phyloP scores from a whole-genome alignment of 2,329 filamentous ascomycete genomes.

The Cercospora sojina region DNA sequence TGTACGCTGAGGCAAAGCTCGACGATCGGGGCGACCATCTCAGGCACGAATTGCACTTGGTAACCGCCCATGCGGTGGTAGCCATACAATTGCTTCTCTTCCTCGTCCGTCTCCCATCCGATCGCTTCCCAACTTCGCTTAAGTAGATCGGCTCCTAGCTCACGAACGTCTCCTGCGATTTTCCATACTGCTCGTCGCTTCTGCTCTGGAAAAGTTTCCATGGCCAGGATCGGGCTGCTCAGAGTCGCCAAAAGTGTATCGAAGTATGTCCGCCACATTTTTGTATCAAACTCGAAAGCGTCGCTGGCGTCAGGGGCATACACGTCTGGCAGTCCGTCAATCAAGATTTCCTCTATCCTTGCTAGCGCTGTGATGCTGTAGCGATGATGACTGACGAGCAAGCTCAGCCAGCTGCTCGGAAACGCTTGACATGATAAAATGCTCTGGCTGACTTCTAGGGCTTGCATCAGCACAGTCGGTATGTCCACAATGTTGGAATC shows the following conservation, averaged over 20 bases:
- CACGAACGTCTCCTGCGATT: slow-evolving; percentile 92
- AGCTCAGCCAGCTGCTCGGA: slow-evolving; percentile 83
- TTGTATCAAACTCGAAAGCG: slow-evolving; percentile 72
- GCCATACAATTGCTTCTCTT: slow-evolving; percentile 75
- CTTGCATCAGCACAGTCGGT: slow-evolving; percentile 71
- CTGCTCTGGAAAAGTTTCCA: slow-evolving; percentile 96
- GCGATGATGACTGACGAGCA: slow-evolving; percentile 63
- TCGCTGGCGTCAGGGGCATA: slow-evolving; percentile 72
- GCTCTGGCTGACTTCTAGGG: slow-evolving; percentile 81
- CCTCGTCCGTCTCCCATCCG: slow-evolving; percentile 85
- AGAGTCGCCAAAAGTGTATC: slow-evolving; percentile 84
- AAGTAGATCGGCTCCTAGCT: slow-evolving; percentile 83
- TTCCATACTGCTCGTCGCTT: slow-evolving; percentile 97
- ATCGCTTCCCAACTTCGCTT: slow-evolving; percentile 90
- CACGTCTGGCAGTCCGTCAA: slow-evolving; percentile 79
- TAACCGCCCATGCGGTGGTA: slow-evolving; percentile 88
- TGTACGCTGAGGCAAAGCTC: slow-evolving; percentile 94
- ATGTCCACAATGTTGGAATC: slow-evolving; percentile 61
- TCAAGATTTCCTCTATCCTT: slow-evolving; percentile 73
- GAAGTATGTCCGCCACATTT: slow-evolving; percentile 93
- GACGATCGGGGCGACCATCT: slow-evolving; percentile 85
- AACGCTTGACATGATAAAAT: slow-evolving; percentile 88
- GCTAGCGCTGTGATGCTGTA: slow-evolving; percentile 84
- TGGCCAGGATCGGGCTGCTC: slow-evolving; percentile 79
- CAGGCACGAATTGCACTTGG: slow-evolving; percentile 96